Percentiles rank a stretch among this genome's conserved stretches.
These are phyloP conservation scores for Blastobotrys petasosporus DNA, from an alignment of 1,139 yeast species.

Conservation along the genomic window DNA sequence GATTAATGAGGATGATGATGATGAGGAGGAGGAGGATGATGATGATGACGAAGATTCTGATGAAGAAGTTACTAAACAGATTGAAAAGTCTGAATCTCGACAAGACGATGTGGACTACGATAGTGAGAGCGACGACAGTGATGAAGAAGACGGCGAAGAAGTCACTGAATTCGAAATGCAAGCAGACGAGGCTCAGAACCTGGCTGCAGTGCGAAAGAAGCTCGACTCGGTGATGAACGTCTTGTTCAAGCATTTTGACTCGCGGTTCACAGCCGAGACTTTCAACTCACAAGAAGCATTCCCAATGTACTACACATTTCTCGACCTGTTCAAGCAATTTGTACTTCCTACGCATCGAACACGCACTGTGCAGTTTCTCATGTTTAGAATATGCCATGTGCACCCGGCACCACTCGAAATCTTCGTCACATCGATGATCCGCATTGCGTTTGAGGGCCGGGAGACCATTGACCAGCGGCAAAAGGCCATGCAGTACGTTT, in stretches of 20 bases:
- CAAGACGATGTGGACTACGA: slow-evolving; percentile 15
- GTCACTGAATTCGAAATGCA: slow-evolving; percentile 36
- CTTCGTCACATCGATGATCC: slow-evolving; percentile 73
- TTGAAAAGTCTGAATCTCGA: slow-evolving; percentile 21
- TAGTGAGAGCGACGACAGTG: slow-evolving; percentile 27
- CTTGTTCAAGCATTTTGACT: slow-evolving; percentile 47
- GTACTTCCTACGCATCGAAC: slow-evolving; percentile 91
- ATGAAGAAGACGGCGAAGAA: slow-evolving; percentile 35
- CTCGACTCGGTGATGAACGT: slow-evolving; percentile 60
- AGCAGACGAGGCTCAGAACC: slow-evolving; percentile 23
- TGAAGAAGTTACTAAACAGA: slow-evolving; percentile 41
- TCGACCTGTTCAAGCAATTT: slow-evolving; percentile 72
- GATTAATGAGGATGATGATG: slow-evolving; percentile 78
- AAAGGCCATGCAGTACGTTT: slow-evolving; percentile 85
- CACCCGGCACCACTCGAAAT: slow-evolving; percentile 82
- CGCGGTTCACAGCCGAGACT: slow-evolving; percentile 47
- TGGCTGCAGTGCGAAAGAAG: slow-evolving; percentile 38
- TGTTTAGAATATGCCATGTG: slow-evolving; percentile 77
- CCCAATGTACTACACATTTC: slow-evolving; percentile 66
- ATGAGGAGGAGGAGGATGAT: slow-evolving; percentile 56
- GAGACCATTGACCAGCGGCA: slow-evolving; percentile 71
- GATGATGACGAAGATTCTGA: slow-evolving; percentile 43
- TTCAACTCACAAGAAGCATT: slow-evolving; percentile 60
- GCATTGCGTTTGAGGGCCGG: slow-evolving; percentile 64
- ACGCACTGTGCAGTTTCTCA: slow-evolving; percentile 75